Conservation (phyloP, 805 yeast genomes). For the Cyberlindnera veronae region DNA sequence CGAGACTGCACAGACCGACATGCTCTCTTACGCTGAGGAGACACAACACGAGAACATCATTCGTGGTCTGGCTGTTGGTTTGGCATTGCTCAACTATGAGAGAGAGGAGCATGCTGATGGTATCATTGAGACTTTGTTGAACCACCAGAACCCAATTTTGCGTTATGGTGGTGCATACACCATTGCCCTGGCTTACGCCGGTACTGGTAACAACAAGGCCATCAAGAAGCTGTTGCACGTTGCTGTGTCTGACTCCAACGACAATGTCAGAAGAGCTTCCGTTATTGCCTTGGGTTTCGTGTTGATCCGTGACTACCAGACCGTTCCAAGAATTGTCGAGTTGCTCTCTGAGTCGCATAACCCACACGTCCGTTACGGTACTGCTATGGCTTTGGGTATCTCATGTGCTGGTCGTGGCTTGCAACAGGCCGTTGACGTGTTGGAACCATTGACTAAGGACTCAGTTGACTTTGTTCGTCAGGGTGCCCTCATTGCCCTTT, state of each 20-base stretch:
- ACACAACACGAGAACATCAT: slow-evolving; percentile 95
- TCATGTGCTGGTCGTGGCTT: slow-evolving; percentile 95
- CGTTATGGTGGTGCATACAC: slow-evolving; percentile 97
- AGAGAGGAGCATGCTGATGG: slow-evolving; percentile 77
- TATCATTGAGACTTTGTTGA: slow-evolving; percentile 60
- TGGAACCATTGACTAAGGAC: slow-evolving; percentile 90
- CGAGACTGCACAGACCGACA: slow-evolving; percentile 63
- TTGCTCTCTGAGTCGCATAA: slow-evolving; percentile 90
- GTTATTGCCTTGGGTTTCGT: slow-evolving; percentile 90
- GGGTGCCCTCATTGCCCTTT: slow-evolving; percentile 89
- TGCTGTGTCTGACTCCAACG: slow-evolving; percentile 95
- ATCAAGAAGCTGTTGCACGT: slow-evolving; percentile 81
- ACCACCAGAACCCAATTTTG: slow-evolving; percentile 74
- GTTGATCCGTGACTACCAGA: slow-evolving; percentile 82
- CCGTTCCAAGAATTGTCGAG: slow-evolving; percentile 94
- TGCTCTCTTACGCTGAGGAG: slow-evolving; percentile 88
- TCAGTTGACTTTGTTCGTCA: slow-evolving; percentile 97
- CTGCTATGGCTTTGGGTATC: slow-evolving; percentile 95
- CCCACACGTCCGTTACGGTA: slow-evolving; percentile 97
- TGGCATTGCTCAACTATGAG: slow-evolving; percentile 83
- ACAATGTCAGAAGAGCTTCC: slow-evolving; percentile 95
- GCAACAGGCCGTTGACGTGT: slow-evolving; percentile 83
- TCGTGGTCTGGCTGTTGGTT: slow-evolving; percentile 87
- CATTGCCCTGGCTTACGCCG: slow-evolving; percentile 93
- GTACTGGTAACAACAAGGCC: slow-evolving; percentile 88